Conservation (phyloP, 108 stramenopile species). For the Tribonema minus region DNA sequence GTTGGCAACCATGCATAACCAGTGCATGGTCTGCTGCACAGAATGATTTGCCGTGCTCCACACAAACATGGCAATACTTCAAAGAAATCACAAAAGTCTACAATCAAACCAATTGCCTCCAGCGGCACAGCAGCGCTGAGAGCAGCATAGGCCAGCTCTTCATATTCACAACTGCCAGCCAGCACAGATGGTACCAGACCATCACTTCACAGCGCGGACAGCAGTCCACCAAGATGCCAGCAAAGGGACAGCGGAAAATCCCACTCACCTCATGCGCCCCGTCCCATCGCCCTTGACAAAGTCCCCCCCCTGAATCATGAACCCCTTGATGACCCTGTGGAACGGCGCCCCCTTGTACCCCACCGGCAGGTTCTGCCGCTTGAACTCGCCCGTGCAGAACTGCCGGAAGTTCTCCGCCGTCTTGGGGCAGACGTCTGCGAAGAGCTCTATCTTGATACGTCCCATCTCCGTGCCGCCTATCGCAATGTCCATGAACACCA, state of each 20-base stretch:
- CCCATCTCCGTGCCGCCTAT: constrained; percentile 78
- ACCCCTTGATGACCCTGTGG: constrained; percentile 90
- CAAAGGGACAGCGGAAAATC: too few relatives aligned
- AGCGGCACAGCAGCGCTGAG: too few relatives aligned
- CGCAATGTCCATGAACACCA: constrained; percentile 91
- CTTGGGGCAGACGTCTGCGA: constrained; percentile 60
- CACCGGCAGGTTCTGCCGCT: constrained; percentile 52
- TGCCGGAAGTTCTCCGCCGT: constrained; percentile 67
- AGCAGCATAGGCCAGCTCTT: background rate
- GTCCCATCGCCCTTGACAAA: constrained; percentile 49
- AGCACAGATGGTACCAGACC: background rate
- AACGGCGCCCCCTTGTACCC: constrained; percentile 86
- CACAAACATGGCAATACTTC: too few relatives aligned
- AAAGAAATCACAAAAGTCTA: too few relatives aligned
- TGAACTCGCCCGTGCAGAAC: constrained; percentile 82
- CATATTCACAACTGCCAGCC: background rate
- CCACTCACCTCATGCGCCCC: constrained; percentile 47
- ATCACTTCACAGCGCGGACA: background rate
- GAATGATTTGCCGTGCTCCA: too few relatives aligned
- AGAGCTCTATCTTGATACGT: constrained; percentile 90
- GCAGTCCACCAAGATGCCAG: background rate
- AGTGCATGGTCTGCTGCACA: too few relatives aligned
- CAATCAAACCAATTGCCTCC: too few relatives aligned
- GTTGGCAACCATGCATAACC: too few relatives aligned
- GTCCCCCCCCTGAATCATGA: constrained; percentile 57